These are phyloP conservation scores for Soucietia sequanensis DNA, from an alignment of 805 yeast genomes.

Conservation along the genomic window DNA sequence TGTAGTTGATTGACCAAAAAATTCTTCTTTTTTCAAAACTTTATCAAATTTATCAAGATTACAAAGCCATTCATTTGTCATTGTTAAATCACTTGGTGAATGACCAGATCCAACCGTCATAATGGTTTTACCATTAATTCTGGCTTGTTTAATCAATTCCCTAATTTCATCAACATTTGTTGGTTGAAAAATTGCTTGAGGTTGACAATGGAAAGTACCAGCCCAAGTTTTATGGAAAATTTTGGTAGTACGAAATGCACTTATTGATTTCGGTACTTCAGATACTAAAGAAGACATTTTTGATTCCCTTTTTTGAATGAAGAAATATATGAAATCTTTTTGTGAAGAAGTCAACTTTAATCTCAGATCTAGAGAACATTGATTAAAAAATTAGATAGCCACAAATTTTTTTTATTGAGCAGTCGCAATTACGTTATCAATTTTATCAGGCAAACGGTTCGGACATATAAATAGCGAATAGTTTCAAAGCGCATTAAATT, in stretches of 20 bases:
- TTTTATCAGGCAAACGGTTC: too few species aligned
- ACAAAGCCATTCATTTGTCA: conserved; percentile 85
- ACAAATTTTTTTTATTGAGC: too few species aligned
- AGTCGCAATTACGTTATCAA: too few species aligned
- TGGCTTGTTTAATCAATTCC: conserved; percentile 66
- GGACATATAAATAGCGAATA: too few species aligned
- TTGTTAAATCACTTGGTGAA: conserved; percentile 88
- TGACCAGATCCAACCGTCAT: conserved; percentile 93
- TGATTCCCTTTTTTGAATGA: too few species aligned
- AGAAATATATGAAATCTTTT: too few species aligned
- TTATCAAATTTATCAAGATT: conserved; percentile 73
- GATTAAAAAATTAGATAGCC: too few species aligned
- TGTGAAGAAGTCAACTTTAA: too few species aligned
- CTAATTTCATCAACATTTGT: conserved; percentile 62
- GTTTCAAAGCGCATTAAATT: too few species aligned
- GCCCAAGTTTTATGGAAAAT: conserved; percentile 80
- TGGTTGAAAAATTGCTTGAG: conserved; percentile 82
- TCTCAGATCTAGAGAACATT: too few species aligned
- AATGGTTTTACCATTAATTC: conserved; percentile 56
- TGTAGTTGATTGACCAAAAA: conserved; percentile 37
- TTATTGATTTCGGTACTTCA: conserved; percentile 34
- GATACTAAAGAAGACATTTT: too few species aligned
- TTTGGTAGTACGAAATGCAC: conserved; percentile 38
- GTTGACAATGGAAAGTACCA: conserved; percentile 74
- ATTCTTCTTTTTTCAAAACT: conserved; percentile 48